A percentile compares a stretch with the other conserved stretches of the same genome.
Evolutionary conservation across 495 filamentous ascomycete genomes (phyloP).

Genomic region (Tuber calosporum): DNA sequence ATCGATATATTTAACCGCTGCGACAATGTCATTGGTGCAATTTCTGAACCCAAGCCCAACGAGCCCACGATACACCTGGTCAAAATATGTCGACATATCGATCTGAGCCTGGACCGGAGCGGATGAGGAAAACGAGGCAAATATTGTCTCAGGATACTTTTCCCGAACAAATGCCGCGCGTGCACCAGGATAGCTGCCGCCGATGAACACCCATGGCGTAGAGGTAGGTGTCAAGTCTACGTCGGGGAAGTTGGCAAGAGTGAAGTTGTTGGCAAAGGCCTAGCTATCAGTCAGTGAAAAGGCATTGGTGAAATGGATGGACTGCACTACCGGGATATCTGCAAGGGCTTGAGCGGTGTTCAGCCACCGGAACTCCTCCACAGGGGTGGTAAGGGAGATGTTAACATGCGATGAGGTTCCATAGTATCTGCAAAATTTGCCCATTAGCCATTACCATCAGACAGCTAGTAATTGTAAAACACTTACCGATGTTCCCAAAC

Average conservation of each 20-base stretch:
- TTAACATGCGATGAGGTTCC: slow-evolving; percentile 50
- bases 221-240: slow-evolving; percentile 45
- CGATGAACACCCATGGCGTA: slow-evolving; percentile 56
- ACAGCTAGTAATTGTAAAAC: neutral
- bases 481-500: slow-evolving; percentile 54
- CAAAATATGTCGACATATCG: slow-evolving; percentile 52
- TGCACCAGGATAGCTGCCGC: slow-evolving; percentile 55
- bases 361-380: slow-evolving; percentile 49
- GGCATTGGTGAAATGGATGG: slow-evolving; percentile 45
- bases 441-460: neutral
- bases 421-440: slow-evolving; percentile 46
- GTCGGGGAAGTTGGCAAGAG: slow-evolving; percentile 40
- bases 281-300: slow-evolving; percentile 49
- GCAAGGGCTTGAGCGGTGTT: slow-evolving; percentile 50
- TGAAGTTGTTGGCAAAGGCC: slow-evolving; percentile 50
- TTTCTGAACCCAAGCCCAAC: slow-evolving; percentile 48
- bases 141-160: slow-evolving; percentile 54
- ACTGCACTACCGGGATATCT: slow-evolving; percentile 48
- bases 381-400: slow-evolving; percentile 45
- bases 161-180: slow-evolving; percentile 52
- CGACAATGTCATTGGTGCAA: slow-evolving; percentile 52
- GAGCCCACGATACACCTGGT: slow-evolving; percentile 53
- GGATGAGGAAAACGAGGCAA: slow-evolving; percentile 49
- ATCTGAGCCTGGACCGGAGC: slow-evolving; percentile 52
- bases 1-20: slow-evolving; percentile 52